These are phyloP conservation scores for Sphaerulina populicola DNA, from an alignment of 2,329 filamentous ascomycete species.

Conservation along the genomic window DNA sequence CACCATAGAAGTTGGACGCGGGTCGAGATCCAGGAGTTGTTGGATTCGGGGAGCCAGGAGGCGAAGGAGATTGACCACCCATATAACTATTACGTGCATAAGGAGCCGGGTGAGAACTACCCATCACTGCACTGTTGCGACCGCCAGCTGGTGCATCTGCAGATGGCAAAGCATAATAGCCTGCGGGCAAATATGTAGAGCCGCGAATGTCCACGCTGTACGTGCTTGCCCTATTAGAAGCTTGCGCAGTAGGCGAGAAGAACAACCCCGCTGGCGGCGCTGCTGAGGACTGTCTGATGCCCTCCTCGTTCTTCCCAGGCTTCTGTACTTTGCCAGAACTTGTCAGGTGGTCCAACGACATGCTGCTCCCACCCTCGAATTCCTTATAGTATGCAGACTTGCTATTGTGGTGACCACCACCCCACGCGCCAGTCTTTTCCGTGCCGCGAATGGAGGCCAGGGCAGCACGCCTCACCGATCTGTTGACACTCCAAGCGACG, in stretches of 20 bases:
- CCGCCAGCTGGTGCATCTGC: constrained; percentile 37
- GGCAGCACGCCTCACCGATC: constrained; percentile 81
- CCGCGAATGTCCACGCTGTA: constrained; percentile 47
- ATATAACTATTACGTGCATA: constrained; percentile 25
- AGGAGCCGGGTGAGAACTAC: constrained; percentile 32
- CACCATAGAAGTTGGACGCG: constrained; percentile 16
- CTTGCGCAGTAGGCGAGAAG: constrained; percentile 83
- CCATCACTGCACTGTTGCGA: constrained; percentile 37
- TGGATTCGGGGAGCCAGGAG: constrained; percentile 24
- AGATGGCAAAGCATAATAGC: constrained; percentile 73
- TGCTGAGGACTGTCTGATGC: constrained; percentile 37
- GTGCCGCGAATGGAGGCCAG: constrained; percentile 53
- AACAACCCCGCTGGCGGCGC: constrained; percentile 69
- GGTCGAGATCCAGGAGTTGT: constrained; percentile 13
- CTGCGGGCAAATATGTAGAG: constrained; percentile 77
- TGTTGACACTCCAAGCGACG: constrained; percentile 83
- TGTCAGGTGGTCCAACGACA: constrained; percentile 49
- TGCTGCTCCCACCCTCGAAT: constrained; percentile 43
- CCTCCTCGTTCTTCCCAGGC: constrained; percentile 20
- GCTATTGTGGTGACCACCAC: constrained; percentile 19
- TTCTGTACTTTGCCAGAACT: constrained; percentile 35
- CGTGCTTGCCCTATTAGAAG: constrained; percentile 35
- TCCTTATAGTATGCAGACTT: constrained; percentile 35
- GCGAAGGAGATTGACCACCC: constrained; percentile 17
- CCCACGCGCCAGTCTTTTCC: constrained; percentile 31